Evolutionary conservation across 208 protist genomes (phyloP).

Genomic region (Trypanosomatidae sp.): DNA sequence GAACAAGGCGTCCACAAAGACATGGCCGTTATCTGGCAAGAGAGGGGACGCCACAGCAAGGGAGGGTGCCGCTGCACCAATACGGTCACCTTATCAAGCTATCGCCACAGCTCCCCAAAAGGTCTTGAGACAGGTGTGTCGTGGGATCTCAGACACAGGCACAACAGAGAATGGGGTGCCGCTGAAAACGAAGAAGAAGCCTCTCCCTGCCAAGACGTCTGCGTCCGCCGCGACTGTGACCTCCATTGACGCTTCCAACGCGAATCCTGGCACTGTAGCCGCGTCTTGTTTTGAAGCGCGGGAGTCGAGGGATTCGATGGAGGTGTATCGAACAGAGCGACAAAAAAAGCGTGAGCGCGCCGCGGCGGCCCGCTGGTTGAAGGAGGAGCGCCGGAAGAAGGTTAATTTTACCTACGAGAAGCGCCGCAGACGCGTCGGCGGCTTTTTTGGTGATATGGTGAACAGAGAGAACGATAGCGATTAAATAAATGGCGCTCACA

Average conservation of each 20-base stretch:
- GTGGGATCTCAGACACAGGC: neutral
- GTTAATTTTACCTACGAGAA: conserved; percentile 89
- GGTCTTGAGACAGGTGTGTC: neutral
- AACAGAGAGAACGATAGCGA: conserved; percentile 13
- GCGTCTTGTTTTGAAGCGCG: neutral
- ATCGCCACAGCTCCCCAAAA: neutral
- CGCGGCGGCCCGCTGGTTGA: conserved; percentile 81
- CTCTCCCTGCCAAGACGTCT: neutral
- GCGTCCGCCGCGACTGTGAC: neutral
- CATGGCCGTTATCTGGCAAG: neutral
- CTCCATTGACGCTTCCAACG: neutral
- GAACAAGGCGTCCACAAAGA: neutral
- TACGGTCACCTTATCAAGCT: neutral
- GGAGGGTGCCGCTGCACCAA: neutral
- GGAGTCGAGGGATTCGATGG: conserved; percentile 31
- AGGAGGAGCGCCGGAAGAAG: conserved; percentile 85
- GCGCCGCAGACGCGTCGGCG: conserved; percentile 74
- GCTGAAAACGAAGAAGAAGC: conserved; percentile 1
- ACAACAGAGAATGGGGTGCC: neutral
- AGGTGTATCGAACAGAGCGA: conserved; percentile 46
- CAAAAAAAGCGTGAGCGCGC: conserved; percentile 73
- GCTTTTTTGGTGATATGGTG: conserved; percentile 85
- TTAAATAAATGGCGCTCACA: neutral
- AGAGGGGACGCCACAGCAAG: neutral
- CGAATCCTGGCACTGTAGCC: neutral